These are phyloP conservation scores for Chiua sp. DNA, from an alignment of 1,284 basidiomycete species.

Conservation along the genomic window DNA sequence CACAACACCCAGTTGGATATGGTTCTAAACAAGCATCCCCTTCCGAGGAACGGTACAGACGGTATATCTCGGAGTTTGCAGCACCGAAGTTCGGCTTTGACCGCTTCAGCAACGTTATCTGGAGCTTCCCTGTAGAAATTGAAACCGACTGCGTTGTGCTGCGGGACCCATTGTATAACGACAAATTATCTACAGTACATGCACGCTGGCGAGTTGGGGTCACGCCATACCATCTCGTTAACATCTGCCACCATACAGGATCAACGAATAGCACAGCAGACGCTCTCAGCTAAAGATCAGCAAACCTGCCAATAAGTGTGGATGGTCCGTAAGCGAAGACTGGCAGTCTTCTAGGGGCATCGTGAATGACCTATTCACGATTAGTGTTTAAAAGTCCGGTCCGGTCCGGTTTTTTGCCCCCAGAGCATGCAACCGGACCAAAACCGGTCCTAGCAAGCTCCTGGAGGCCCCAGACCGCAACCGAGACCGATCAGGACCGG, in stretches of 20 bases:
- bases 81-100: conserved; percentile 13
- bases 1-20: too few species aligned
- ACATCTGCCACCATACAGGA: background rate
- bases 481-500: too few species aligned
- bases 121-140: conserved; percentile 2
- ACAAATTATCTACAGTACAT: background rate
- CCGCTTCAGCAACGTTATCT: conserved; percentile 11
- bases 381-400: too few species aligned
- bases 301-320: fast-evolving
- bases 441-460: too few species aligned
- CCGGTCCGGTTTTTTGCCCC: too few species aligned
- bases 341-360: background rate
- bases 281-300: background rate
- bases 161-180: background rate
- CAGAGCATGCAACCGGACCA: too few species aligned
- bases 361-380: background rate
- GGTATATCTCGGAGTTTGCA: conserved; percentile 5
- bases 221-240: background rate
- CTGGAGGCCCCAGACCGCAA: too few species aligned
- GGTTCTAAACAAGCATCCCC: too few species aligned
- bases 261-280: background rate
- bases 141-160: background rate
- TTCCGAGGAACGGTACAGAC: too few species aligned
- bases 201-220: background rate
- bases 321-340: background rate